Evolutionary conservation across 176 grass and related monocot species (phyloP).

Genomic region (Dactylis glomerata): DNA sequence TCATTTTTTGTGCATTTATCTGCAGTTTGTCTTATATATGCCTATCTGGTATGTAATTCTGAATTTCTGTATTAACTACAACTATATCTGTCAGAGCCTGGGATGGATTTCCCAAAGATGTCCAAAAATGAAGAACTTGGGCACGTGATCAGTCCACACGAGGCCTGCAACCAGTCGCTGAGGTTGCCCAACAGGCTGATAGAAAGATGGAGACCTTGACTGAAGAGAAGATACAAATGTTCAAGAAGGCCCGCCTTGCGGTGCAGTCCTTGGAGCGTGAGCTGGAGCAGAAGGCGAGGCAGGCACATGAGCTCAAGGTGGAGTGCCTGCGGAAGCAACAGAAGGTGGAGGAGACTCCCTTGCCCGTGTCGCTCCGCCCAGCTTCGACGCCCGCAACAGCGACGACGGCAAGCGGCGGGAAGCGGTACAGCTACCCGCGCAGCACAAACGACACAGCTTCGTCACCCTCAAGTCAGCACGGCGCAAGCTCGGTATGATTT

Average conservation of each 20-base stretch:
- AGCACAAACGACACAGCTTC: too few relatives aligned
- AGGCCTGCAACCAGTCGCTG: conserved; percentile 65
- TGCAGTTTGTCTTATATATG: background rate
- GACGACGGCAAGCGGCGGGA: too few relatives aligned
- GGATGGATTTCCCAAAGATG: conserved; percentile 49
- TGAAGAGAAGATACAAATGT: conserved; percentile 57
- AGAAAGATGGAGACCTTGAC: conserved; percentile 78
- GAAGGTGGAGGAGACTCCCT: conserved; percentile 78
- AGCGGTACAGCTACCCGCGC: too few relatives aligned
- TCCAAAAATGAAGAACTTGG: conserved; percentile 50
- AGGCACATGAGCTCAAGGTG: conserved; percentile 43
- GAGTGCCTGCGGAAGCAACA: conserved; percentile 49
- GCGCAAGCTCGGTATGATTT: too few relatives aligned
- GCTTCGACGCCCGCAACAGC: too few relatives aligned
- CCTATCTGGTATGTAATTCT: background rate
- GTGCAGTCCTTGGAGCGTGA: conserved; percentile 51
- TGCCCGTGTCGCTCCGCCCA: too few relatives aligned
- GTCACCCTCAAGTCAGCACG: too few relatives aligned
- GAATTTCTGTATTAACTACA: background rate
- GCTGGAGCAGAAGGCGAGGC: conserved; percentile 64
- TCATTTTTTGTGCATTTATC: background rate
- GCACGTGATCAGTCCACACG: conserved; percentile 65
- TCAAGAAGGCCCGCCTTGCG: conserved; percentile 52
- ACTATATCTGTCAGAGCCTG: conserved; percentile 50
- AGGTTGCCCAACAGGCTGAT: conserved; percentile 78